phyloP scores from a whole-genome alignment of 768 basidiomycete genomes.

The Calocybe indica region DNA sequence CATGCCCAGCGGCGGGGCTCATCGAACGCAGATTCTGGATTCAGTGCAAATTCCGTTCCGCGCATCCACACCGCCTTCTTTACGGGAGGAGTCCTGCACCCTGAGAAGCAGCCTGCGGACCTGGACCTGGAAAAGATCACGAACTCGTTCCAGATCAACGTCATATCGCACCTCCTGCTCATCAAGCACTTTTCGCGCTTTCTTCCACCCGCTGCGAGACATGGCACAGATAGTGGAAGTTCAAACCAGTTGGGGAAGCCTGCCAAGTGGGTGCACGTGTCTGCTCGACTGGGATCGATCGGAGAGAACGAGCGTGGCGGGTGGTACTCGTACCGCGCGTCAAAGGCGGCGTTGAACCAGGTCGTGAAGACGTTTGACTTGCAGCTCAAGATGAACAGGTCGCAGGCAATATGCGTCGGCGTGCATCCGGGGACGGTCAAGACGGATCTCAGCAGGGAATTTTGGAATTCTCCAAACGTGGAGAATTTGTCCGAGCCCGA shows the following conservation, averaged over 20 bases:
- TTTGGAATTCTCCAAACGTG: conserved; percentile 36
- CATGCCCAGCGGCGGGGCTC: too few species aligned
- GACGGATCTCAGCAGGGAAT: conserved; percentile 51
- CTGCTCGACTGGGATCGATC: conserved; percentile 54
- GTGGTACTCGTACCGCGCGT: conserved; percentile 59
- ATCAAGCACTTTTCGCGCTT: conserved; percentile 61
- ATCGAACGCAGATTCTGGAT: conserved; percentile 17
- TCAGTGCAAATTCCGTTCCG: too few species aligned
- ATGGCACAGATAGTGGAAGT: conserved; percentile 1
- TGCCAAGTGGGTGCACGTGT: conserved; percentile 55
- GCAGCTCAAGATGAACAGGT: conserved; percentile 41
- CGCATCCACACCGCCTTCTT: conserved; percentile 51
- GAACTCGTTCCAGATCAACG: conserved; percentile 50
- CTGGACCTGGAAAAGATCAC: conserved; percentile 33
- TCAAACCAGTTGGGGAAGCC: conserved; percentile 16
- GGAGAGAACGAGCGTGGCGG: conserved; percentile 52
- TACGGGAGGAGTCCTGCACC: conserved; percentile 47
- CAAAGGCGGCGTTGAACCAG: conserved; percentile 60
- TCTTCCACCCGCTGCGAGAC: conserved; percentile 31
- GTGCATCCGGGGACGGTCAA: conserved; percentile 58
- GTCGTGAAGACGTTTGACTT: conserved; percentile 56
- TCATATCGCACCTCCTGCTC: conserved; percentile 52
- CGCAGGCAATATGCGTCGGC: conserved; percentile 45
- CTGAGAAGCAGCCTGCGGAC: conserved; percentile 49
- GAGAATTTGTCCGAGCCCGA: conserved; percentile 43